Base-by-base conservation (phyloP, 1,284 basidiomycete genomes). In the Caloboletus firmus region DNA sequence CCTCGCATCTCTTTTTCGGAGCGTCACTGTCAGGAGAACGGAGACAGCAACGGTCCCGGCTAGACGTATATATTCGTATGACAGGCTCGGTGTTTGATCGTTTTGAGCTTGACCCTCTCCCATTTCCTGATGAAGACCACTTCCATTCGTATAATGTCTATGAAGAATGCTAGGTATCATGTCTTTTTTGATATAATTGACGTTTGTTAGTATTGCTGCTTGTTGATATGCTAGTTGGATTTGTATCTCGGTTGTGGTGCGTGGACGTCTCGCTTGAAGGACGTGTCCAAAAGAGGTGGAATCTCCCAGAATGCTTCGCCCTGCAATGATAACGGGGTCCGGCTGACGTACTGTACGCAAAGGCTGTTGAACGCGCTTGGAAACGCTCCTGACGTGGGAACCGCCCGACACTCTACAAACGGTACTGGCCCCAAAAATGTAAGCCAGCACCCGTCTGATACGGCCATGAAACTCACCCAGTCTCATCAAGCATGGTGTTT, bases 301-400 rank as follows among this genome's bases (percentile, higher is more conserved):
- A 5, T 54, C 20, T 65, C 55, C 72, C 72, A 75, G 63, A 73
- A 72, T 9, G 58, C 49, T 49, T 57, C 52, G 18, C 50, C 58
- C 32, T 62, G 62, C 9, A 51, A 54, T 7, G 62, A 65, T 44
- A 73, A 60, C 1, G 51, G 45, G 48, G 56, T 46, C 0, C 36
- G 55, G 45, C 18, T 63, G 59, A 78, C 67, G 65, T 74, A 81
- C 65, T 88, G 87, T 0, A 84, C 72, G 22, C 84, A 76, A 35
- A 79, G 80, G 66, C 78, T 85, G 66, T 82, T 87, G 74, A 90
- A 89, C n/a, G 86, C 86, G 31, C 79, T 79, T 24, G 83, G 78
- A 72, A 79, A 82, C 12, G 69, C 56, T 24, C 61, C 58, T 34
- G 79, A 81, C 40, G 67, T 59, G 57, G 82, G 82, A 47, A 89